A percentile compares a stretch with the other conserved stretches of the same genome.
Evolutionary conservation across 2,329 filamentous ascomycete genomes (phyloP).

Genomic region (Aspergillus vadensis): DNA sequence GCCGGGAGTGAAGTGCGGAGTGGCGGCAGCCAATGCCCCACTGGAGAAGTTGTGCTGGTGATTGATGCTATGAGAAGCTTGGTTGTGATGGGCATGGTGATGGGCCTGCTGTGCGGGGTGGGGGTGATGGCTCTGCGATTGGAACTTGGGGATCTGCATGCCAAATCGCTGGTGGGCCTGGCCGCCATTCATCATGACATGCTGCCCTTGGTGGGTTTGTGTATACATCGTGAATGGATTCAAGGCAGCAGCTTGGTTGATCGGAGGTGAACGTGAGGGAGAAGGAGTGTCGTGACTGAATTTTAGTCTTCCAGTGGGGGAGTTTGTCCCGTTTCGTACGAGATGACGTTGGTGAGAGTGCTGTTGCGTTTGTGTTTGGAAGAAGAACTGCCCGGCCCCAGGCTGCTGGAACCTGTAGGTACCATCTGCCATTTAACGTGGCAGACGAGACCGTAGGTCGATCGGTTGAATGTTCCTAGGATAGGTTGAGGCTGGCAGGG

Average conservation of each 20-base stretch:
- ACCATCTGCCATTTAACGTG: conserved; percentile 59
- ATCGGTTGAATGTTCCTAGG: conserved; percentile 33
- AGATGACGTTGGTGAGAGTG: conserved; percentile 47
- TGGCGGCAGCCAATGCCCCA: conserved; percentile 48
- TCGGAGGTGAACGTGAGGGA: conserved; percentile 50
- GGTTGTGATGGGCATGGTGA: conserved; percentile 47
- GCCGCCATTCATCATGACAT: conserved; percentile 54
- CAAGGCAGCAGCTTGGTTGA: conserved; percentile 45
- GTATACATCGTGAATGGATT: conserved; percentile 52
- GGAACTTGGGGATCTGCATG: conserved; percentile 53
- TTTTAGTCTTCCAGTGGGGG: conserved; percentile 48
- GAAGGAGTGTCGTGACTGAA: conserved; percentile 52
- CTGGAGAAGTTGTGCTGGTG: conserved; percentile 55
- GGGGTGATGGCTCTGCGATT: conserved; percentile 49
- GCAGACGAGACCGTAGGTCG: conserved; percentile 48
- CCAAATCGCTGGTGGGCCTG: conserved; percentile 52
- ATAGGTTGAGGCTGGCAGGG: conserved; percentile 25
- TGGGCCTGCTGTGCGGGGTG: conserved; percentile 48
- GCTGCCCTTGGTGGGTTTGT: conserved; percentile 51
- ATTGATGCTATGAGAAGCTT: conserved; percentile 45
- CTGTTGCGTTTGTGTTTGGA: conserved; percentile 47
- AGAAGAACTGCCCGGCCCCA: conserved; percentile 55
- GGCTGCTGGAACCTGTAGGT: conserved; percentile 57
- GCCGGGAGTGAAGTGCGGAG: conserved; percentile 60
- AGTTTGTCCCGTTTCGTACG: conserved; percentile 49